These are phyloP conservation scores for Apostasia ramifera DNA, from an alignment of 106 monocot species.

Conservation along the genomic window DNA sequence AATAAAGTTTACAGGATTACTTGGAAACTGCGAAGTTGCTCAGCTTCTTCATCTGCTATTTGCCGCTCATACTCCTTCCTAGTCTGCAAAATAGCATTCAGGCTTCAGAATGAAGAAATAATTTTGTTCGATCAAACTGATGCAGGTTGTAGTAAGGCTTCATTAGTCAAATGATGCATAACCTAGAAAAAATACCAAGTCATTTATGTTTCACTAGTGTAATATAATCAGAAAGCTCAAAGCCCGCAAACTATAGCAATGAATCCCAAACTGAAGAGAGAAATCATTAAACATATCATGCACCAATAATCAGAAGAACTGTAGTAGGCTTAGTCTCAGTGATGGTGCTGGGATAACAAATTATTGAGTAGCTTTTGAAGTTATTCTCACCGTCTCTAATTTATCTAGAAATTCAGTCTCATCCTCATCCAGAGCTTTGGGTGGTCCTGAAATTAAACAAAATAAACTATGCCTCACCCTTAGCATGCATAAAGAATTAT, in stretches of 20 bases:
- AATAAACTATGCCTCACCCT: not conserved
- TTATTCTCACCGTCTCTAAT: slow-evolving; percentile 66
- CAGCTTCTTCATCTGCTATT: slow-evolving; percentile 70
- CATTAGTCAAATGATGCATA: no score
- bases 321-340: not conserved
- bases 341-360: slow-evolving; percentile 10
- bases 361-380: slow-evolving; percentile 19
- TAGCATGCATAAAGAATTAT: no score
- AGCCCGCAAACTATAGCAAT: no score
- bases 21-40: slow-evolving; percentile 73
- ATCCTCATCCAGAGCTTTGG: slow-evolving; percentile 96
- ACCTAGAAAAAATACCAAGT: no score
- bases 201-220: no score
- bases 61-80: slow-evolving; percentile 68
- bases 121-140: not conserved
- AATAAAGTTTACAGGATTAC: slow-evolving; percentile 17
- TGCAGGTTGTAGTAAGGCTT: not conserved
- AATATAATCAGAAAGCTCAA: no score
- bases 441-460: slow-evolving; percentile 65
- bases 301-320: not conserved
- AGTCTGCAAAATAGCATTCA: slow-evolving; percentile 34
- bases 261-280: no score
- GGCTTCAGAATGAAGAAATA: not conserved
- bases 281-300: not conserved
- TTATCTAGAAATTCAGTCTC: slow-evolving; percentile 94